phyloP scores from a whole-genome alignment of 306 rosid species.

The Rosa multiflora region DNA sequence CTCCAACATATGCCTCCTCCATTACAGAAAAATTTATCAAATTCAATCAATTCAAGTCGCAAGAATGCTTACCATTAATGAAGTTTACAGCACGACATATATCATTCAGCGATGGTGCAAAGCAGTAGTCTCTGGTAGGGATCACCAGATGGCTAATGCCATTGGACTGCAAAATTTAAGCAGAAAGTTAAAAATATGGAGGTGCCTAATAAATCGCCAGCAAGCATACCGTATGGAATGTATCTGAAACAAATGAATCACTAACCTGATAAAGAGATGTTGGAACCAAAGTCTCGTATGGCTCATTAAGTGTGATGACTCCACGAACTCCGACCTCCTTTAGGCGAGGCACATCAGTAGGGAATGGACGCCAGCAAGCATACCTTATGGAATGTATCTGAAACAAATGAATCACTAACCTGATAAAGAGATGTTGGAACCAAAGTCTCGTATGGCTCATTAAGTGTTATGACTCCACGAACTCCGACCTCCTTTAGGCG shows the following conservation, averaged over 20 bases:
- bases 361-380: no score
- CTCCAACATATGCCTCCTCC: background rate
- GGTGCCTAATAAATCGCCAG: background rate
- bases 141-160: constrained; percentile 89
- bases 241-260: no score
- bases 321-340: no score
- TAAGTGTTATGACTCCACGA: constrained; percentile 83
- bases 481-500: constrained; percentile 83
- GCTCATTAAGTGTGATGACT: no score
- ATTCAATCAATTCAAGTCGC: background rate
- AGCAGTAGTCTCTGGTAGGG: constrained; percentile 97
- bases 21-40: background rate
- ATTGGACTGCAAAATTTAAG: constrained; percentile 53
- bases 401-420: constrained; percentile 44
- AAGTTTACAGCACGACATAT: constrained; percentile 66
- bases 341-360: no score
- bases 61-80: constrained; percentile 59
- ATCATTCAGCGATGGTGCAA: constrained; percentile 78
- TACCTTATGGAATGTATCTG: background rate
- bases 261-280: no score
- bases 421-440: constrained; percentile 78
- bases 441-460: constrained; percentile 93
- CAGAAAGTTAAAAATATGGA: background rate
- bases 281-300: no score
- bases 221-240: no score